Conservation (phyloP, 73 alveolate genomes). For the Diophrys sp. region DNA sequence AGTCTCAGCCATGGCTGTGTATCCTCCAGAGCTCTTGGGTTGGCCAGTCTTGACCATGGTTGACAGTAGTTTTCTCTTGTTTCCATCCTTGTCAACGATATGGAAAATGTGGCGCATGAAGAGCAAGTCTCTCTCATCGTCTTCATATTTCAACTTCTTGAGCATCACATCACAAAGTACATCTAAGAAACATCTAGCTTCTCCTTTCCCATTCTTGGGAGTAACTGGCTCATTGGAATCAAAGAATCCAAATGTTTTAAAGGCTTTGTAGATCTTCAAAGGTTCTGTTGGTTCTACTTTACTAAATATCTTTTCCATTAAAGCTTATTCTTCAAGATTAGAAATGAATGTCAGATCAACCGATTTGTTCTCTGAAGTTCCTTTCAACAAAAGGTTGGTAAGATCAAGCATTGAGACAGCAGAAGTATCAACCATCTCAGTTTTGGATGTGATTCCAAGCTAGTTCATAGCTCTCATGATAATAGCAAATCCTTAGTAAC, state of each 20-base stretch:
- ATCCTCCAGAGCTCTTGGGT: constrained; percentile 47
- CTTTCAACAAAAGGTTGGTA: constrained; percentile 41
- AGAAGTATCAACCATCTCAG: constrained; percentile 55
- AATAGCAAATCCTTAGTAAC: constrained; percentile 68
- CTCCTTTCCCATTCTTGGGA: constrained; percentile 12
- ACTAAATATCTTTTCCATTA: not conserved
- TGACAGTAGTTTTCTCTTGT: constrained; percentile 49
- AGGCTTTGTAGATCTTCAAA: constrained; percentile 20
- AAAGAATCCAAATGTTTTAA: constrained; percentile 49
- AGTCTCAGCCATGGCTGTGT: constrained; percentile 72
- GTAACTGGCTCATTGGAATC: constrained; percentile 8
- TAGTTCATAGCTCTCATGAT: constrained; percentile 76
- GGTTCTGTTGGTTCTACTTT: constrained; percentile 1
- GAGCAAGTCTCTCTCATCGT: constrained; percentile 72
- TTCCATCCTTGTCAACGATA: constrained; percentile 50
- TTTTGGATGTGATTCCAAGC: constrained; percentile 62
- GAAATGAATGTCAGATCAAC: not conserved
- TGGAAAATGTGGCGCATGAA: constrained; percentile 76
- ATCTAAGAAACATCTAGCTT: constrained; percentile 51
- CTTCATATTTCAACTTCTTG: constrained; percentile 52
- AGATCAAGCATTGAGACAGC: constrained; percentile 49
- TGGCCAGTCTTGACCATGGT: constrained; percentile 70
- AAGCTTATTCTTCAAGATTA: constrained; percentile 29
- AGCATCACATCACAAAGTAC: constrained; percentile 63
- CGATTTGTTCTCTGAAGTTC: constrained; percentile 4